These are phyloP conservation scores for Aspergillus luchuensis DNA, from an alignment of 2,329 filamentous ascomycete genomes.

Conservation along the genomic window DNA sequence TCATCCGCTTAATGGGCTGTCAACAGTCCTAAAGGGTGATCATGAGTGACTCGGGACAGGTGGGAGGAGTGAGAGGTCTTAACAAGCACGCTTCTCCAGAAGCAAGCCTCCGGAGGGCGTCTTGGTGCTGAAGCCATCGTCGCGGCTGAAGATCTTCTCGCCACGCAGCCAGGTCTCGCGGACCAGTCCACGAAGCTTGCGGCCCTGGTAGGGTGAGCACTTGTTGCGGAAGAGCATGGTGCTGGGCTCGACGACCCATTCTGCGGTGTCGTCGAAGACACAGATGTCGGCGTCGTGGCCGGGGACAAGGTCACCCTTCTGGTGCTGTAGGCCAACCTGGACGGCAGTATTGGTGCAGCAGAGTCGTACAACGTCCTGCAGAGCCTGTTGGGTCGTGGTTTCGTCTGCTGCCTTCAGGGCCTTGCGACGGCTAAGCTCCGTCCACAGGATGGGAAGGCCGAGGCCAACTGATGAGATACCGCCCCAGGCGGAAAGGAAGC, in stretches of 20 bases:
- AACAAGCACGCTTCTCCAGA: constrained; percentile 41
- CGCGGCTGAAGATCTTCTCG: constrained; percentile 69
- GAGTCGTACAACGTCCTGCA: constrained; percentile 80
- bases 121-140: constrained; percentile 47
- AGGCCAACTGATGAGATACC: constrained; percentile 93
- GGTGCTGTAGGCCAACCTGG: constrained; percentile 80
- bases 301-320: constrained; percentile 77
- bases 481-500: constrained; percentile 96
- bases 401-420: constrained; percentile 44
- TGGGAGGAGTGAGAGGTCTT: constrained; percentile 13
- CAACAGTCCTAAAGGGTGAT: not conserved
- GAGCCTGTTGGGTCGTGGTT: constrained; percentile 51
- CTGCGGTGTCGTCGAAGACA: constrained; percentile 82
- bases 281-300: constrained; percentile 90
- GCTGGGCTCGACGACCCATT: constrained; percentile 71
- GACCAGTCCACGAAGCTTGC: constrained; percentile 74
- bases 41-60: not conserved
- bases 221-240: constrained; percentile 96
- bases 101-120: constrained; percentile 41
- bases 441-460: constrained; percentile 87
- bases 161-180: constrained; percentile 84
- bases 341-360: constrained; percentile 83
- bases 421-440: constrained; percentile 66
- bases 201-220: constrained; percentile 86
- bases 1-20: not conserved